phyloP scores from a whole-genome alignment of 352 stramenopile species.

The Globisporangium perplexum region DNA sequence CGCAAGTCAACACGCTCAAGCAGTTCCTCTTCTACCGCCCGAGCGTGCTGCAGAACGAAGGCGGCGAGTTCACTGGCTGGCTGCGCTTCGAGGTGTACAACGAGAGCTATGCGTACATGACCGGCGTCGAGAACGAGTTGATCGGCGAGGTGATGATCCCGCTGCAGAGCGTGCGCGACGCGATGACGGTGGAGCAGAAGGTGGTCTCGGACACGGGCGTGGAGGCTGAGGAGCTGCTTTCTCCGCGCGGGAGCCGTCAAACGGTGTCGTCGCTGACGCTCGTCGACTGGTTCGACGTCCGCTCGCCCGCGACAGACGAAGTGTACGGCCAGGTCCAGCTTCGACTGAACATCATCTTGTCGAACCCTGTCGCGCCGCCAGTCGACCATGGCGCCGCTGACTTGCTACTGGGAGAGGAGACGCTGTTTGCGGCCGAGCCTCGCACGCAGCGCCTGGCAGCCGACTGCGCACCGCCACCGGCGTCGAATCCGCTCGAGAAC shows the following conservation, averaged over 20 bases:
- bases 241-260: constrained; percentile 17
- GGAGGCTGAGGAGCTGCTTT: constrained; percentile 4
- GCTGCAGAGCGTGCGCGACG: constrained; percentile 55
- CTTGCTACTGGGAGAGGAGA: constrained; percentile 13
- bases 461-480: constrained; percentile 34
- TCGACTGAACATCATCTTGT: constrained; percentile 60
- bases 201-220: constrained; percentile 30
- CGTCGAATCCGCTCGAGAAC: constrained; percentile 40
- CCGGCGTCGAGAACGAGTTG: constrained; percentile 62
- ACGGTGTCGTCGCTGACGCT: constrained; percentile 59
- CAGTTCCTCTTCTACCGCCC: constrained; percentile 75
- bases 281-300: constrained; percentile 78
- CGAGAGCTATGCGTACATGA: constrained; percentile 76
- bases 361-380: constrained; percentile 32
- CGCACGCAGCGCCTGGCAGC: constrained; percentile 28
- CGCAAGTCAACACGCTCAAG: constrained; percentile 60
- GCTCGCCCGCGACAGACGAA: constrained; percentile 47
- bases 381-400: constrained; percentile 8
- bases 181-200: constrained; percentile 59
- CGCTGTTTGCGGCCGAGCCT: not conserved
- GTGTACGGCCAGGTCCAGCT: constrained; percentile 70
- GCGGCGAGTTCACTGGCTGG: constrained; percentile 47
- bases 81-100: constrained; percentile 72
- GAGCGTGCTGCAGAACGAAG: constrained; percentile 17
- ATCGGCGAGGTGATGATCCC: constrained; percentile 71